Conservation (phyloP, 2,329 filamentous ascomycete genomes). For the Monilinia vaccinii-corymbosi region DNA sequence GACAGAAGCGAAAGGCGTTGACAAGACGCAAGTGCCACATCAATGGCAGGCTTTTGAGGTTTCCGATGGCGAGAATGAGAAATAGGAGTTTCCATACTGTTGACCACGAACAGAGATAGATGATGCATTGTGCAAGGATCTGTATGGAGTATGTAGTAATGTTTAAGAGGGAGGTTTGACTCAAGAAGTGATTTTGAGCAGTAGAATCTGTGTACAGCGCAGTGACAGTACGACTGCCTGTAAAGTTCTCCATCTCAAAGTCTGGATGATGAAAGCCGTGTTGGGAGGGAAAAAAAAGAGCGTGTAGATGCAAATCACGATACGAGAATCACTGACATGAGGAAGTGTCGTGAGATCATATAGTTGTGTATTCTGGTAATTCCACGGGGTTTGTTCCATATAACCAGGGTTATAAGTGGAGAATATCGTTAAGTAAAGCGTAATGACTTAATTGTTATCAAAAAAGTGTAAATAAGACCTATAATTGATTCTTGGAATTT, state of each 20-base stretch:
- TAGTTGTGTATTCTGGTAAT: too few species aligned
- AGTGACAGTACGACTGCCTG: not conserved
- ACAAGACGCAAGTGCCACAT: constrained; percentile 50
- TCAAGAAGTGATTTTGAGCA: not conserved
- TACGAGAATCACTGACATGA: constrained; percentile 2
- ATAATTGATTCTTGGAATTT: too few species aligned
- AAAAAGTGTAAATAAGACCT: too few species aligned
- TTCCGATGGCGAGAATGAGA: constrained; percentile 37
- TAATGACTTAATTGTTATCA: too few species aligned
- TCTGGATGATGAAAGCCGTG: not conserved
- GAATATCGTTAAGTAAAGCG: too few species aligned
- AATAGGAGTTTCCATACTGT: not conserved
- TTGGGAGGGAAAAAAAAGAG: not conserved
- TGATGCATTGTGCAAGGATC: not conserved
- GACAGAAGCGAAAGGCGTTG: constrained; percentile 35
- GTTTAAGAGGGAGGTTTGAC: not conserved
- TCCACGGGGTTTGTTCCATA: too few species aligned
- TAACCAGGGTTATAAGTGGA: too few species aligned
- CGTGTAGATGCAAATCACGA: constrained; percentile 12
- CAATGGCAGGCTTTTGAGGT: constrained; percentile 50
- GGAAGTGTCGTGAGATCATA: not conserved
- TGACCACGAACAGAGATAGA: not conserved
- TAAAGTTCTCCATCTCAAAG: not conserved
- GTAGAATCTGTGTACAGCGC: not conserved
- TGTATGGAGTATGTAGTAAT: not conserved